Conservation (phyloP, 208 protist species). For the Trypanosoma avium region DNA sequence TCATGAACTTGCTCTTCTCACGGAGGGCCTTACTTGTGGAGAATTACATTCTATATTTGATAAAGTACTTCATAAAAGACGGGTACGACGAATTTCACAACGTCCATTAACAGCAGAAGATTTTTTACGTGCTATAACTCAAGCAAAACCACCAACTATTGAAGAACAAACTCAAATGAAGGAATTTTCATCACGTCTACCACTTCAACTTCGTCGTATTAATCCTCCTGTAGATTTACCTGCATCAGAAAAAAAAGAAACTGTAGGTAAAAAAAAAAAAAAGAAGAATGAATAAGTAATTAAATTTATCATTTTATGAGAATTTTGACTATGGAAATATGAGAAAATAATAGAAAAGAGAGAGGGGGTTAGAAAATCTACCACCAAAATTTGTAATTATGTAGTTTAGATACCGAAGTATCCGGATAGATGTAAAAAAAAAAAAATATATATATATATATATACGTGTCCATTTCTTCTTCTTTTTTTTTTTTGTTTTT, state of each 20-base stretch:
- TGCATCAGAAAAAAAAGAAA: slow-evolving; percentile 60
- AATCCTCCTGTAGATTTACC: slow-evolving; percentile 75
- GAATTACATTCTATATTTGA: slow-evolving; percentile 59
- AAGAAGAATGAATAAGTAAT: slow-evolving; percentile 11
- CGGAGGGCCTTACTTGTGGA: slow-evolving; percentile 68
- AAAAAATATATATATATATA: too few species aligned
- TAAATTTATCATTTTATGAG: too few species aligned
- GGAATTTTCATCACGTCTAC: slow-evolving; percentile 63
- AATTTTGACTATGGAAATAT: slow-evolving; percentile 9
- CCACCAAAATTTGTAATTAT: too few species aligned
- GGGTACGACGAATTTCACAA: slow-evolving; percentile 69
- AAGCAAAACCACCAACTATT: slow-evolving; percentile 41
- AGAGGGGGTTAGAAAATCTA: not conserved
- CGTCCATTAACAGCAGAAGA: slow-evolving; percentile 64
- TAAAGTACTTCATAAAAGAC: slow-evolving; percentile 60
- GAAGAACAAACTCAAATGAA: slow-evolving; percentile 61
- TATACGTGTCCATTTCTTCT: too few species aligned
- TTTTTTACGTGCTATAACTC: slow-evolving; percentile 76
- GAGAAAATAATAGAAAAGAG: slow-evolving; percentile 9
- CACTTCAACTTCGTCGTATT: slow-evolving; percentile 64
- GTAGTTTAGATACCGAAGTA: not conserved
- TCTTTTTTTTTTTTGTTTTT: not conserved
- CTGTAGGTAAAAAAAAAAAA: slow-evolving; percentile 17
- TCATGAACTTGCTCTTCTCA: slow-evolving; percentile 74
- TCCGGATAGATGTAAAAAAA: slow-evolving; percentile 3